Evolutionary conservation across 352 stramenopile genomes (phyloP), one percentile per base, ranked within the genome.

Genomic region (Phytophthora sojae): DNA sequence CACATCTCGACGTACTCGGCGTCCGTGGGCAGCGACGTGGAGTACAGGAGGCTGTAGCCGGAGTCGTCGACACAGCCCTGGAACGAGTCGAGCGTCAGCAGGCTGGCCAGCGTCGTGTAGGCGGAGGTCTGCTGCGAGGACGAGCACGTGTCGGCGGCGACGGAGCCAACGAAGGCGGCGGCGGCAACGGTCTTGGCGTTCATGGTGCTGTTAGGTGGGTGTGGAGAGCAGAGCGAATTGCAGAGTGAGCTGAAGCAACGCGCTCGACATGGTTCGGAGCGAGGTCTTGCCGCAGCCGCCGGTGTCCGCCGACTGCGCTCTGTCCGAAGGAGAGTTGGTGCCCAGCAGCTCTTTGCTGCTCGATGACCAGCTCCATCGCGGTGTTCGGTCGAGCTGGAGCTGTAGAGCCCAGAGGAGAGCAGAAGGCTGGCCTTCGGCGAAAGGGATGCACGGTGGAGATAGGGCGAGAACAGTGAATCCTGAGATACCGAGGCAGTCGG

Each of bases 1-100:
- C 75, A 82, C 75, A 82, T 82, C n/a, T 61, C n/a, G 15, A 52
- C 47, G 42, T 75, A 67, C 61, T 80, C 62, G 15, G 56, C 64
- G 29, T 75, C 61, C 35, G 57, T 71, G 11, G 75, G 75, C 19
- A 77, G 45, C 25, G 63, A 50, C 0, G 71, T 77, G 6, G 75
- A 69, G 52, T 67, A 67, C 30, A 76, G 61, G 21, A 79, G 64
- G 45, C 57, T 76, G 67, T 75, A 83, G 37, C 69, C 69, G n/a
- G 76, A 77, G 53, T 72, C 73, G 37, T 57, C 64, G 25, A 50
- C 53, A 61, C 76, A 81, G 7, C 59, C 59, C 51, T 67, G 54
- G 60, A 80, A 73, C 52, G 61, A 68, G 57, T 64, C 55, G 50
- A 72, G 59, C 11, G 52, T 71, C 35, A 76, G 32, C 19, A 81